phyloP scores from a whole-genome alignment of 768 basidiomycete genomes.

The Tremella fuciformis region DNA sequence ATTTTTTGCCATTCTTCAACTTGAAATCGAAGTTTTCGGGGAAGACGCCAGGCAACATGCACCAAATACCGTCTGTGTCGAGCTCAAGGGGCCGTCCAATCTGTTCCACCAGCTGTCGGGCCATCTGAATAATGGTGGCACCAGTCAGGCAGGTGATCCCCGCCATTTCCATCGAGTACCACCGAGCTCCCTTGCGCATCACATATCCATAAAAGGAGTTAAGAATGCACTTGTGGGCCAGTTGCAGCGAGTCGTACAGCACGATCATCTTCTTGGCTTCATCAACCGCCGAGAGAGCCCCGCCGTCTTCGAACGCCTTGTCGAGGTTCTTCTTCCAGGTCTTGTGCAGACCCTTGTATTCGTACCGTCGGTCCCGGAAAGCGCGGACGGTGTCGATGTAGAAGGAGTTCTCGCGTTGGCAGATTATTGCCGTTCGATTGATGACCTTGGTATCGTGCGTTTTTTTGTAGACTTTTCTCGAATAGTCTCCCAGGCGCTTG shows the following conservation, averaged over 20 bases:
- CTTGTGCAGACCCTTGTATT: conserved; percentile 97
- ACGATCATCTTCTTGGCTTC: conserved; percentile 99
- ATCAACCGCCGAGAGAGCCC: conserved; percentile 78
- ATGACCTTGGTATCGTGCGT: conserved; percentile 96
- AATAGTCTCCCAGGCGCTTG: conserved; percentile 97
- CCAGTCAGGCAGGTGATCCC: conserved; percentile 98
- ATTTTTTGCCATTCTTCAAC: conserved; percentile 76
- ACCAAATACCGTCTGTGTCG: conserved; percentile 99
- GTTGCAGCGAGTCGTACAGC: conserved; percentile 93
- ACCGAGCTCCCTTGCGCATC: conserved; percentile 97
- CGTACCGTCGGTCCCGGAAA: conserved; percentile 96
- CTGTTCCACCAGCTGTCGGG: conserved; percentile 91
- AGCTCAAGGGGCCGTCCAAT: conserved; percentile 95
- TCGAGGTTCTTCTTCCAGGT: conserved; percentile 99
- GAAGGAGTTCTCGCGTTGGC: conserved; percentile 96
- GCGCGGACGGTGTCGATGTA: conserved; percentile 97
- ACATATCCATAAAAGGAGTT: conserved; percentile 99
- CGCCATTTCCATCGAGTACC: conserved; percentile 99
- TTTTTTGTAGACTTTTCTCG: conserved; percentile 96
- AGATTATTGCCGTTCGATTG: conserved; percentile 88
- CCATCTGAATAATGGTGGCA: conserved; percentile 98
- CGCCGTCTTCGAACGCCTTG: conserved; percentile 63
- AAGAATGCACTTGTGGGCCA: conserved; percentile 98
- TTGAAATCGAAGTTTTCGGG: conserved; percentile 98
- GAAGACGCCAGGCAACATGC: conserved; percentile 97